Base-by-base conservation (phyloP, 495 filamentous ascomycete genomes). In the Neurospora sp. region DNA sequence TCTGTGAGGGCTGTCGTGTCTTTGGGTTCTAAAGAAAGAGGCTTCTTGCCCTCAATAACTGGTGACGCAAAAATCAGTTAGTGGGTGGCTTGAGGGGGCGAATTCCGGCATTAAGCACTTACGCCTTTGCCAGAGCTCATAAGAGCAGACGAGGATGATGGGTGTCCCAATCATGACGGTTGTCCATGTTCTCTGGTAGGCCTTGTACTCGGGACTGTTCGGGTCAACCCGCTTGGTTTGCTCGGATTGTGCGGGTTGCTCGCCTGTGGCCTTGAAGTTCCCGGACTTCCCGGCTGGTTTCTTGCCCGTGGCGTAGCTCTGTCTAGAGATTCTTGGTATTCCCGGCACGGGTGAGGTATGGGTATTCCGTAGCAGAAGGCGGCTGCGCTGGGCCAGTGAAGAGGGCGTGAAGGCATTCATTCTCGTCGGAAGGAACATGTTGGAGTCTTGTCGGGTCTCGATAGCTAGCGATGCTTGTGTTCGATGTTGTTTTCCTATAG, bases 141-240 rank as follows among this genome's bases (percentile, higher is more conserved):
- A 86, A 3, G 84, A 85, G 20, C 84, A 85, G 11, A 87, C 84
- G 4, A 85, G 69, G 0, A 86, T 72, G 40, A 87, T 81, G 0
- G 85, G 85, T 75, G 86, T 72, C 18, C 82, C 83, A 39, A 87
- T 80, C 72, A 87, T 84, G 38, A 83, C 39, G 37, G 77, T 75
- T 7, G 76, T 79, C 72, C 81, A 83, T 69, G 78, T 84, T 54
- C 83, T 76, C 49, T 81, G 79, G 54, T 80, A 80, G 62, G 70
- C 70, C 71, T 83, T 83, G 76, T 84, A 87, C 71, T 83, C 80
- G n/a, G 76, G 76, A 72, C 82, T 83, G 31, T 77, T 77, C 2
- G 75, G 73, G 72, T 85, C 81, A 20, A 78, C 72, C 18, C 69
- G 74, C 70, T 76, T 78, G 71, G 37, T 73, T 11, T 23, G 11